Conservation (phyloP, 805 yeast species). For the Candida arabinofermentans region DNA sequence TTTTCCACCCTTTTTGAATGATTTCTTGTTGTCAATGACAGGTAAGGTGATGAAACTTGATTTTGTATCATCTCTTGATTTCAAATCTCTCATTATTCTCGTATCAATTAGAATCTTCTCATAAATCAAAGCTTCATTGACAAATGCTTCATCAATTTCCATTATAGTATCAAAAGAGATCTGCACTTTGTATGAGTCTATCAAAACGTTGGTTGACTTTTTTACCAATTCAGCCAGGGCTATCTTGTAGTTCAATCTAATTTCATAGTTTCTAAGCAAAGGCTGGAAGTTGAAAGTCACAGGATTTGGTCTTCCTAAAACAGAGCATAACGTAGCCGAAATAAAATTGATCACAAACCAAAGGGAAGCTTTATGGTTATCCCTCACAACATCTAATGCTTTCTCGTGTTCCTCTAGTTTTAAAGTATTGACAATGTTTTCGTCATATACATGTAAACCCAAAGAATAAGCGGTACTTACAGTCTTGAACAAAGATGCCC, state of each 20-base stretch:
- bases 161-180: conserved; percentile 38
- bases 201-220: conserved; percentile 44
- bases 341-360: conserved; percentile 49
- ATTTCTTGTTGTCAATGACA: conserved; percentile 25
- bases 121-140: conserved; percentile 36
- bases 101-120: conserved; percentile 32
- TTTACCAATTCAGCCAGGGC: conserved; percentile 48
- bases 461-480: conserved; percentile 48
- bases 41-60: conserved; percentile 26
- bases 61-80: conserved; percentile 17
- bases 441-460: conserved; percentile 45
- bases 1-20: conserved; percentile 9
- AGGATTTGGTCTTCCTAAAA: conserved; percentile 53
- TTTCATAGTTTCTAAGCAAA: conserved; percentile 29
- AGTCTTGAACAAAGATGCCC: conserved; percentile 47
- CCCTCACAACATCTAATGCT: conserved; percentile 24
- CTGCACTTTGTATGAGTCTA: conserved; percentile 47
- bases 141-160: conserved; percentile 38
- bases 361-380: conserved; percentile 39
- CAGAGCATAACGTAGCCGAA: conserved; percentile 46
- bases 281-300: conserved; percentile 39
- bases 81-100: conserved; percentile 18
- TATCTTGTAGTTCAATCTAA: conserved; percentile 37
- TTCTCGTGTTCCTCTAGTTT: conserved; percentile 29
- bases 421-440: conserved; percentile 29